phyloP scores from a whole-genome alignment of 495 filamentous ascomycete species.

The Polyplosphaeria fusca region DNA sequence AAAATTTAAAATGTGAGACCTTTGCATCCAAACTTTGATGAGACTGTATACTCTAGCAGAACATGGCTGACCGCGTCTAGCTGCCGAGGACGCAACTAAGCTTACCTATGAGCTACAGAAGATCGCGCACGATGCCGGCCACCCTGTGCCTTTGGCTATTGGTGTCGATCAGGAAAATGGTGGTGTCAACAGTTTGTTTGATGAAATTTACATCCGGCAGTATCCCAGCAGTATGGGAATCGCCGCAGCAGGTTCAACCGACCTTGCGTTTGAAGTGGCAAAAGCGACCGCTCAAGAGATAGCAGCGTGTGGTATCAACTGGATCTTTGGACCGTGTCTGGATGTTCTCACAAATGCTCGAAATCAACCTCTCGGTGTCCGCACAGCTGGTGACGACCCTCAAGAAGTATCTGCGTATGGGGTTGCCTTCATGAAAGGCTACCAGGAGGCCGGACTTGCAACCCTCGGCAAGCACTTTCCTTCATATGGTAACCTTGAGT shows the following conservation, averaged over 20 bases:
- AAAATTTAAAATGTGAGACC: constrained; percentile 79
- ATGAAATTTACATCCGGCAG: constrained; percentile 86
- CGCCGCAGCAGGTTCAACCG: constrained; percentile 74
- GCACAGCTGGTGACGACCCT: constrained; percentile 79
- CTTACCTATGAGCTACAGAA: constrained; percentile 83
- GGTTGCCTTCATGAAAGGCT: constrained; percentile 82
- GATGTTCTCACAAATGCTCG: constrained; percentile 86
- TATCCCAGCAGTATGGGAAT: constrained; percentile 91
- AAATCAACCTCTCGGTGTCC: constrained; percentile 80
- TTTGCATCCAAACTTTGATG: not conserved
- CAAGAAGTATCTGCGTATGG: constrained; percentile 87
- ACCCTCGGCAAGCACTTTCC: constrained; percentile 93
- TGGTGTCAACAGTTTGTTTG: constrained; percentile 88
- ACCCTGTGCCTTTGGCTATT: constrained; percentile 79
- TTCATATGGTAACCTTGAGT: constrained; percentile 89
- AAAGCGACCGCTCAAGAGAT: constrained; percentile 85
- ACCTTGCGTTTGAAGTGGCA: constrained; percentile 75
- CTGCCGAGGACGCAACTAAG: constrained; percentile 76
- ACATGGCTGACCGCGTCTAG: constrained; percentile 43
- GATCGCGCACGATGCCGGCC: constrained; percentile 80
- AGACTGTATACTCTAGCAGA: not conserved
- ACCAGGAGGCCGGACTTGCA: constrained; percentile 76
- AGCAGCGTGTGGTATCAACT: constrained; percentile 81
- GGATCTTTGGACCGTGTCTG: constrained; percentile 84
- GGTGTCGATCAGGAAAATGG: constrained; percentile 92